Percentiles rank a stretch among this genome's conserved stretches.
Evolutionary conservation across 2,329 filamentous ascomycete species (phyloP).

Genomic region (Fusarium secorum): DNA sequence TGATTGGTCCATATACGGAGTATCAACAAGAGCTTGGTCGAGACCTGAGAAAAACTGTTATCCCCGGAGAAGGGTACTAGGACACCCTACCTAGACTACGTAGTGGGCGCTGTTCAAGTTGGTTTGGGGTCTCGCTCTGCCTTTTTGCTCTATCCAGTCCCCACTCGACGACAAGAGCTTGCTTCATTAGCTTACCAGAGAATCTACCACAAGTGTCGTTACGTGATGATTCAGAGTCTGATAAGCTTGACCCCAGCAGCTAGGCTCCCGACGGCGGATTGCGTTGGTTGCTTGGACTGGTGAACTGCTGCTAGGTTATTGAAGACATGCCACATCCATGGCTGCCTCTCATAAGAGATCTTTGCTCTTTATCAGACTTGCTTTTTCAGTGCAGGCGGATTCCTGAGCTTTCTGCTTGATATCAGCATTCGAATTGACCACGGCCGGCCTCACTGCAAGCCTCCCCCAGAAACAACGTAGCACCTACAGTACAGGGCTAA

Average conservation of each 20-base stretch:
- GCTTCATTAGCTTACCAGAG: constrained; percentile 9
- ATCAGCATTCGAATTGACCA: not conserved
- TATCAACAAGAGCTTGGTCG: not conserved
- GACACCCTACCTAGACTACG: not conserved
- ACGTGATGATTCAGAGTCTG: constrained; percentile 16
- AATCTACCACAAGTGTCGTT: constrained; percentile 8
- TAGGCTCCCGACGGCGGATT: not conserved
- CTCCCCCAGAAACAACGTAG: constrained; percentile 5
- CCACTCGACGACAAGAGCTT: constrained; percentile 17
- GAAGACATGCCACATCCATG: not conserved
- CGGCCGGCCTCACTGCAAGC: not conserved
- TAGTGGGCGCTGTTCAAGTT: not conserved
- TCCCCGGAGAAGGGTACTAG: not conserved
- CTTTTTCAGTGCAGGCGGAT: constrained; percentile 7
- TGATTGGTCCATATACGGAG: not conserved
- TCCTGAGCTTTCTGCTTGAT: constrained; percentile 5
- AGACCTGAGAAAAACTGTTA: constrained; percentile 2
- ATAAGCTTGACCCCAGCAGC: not conserved
- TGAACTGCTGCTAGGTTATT: not conserved
- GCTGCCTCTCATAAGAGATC: not conserved
- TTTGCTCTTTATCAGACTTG: not conserved
- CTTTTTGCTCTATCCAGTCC: not conserved
- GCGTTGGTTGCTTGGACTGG: not conserved
- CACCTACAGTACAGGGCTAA: constrained; percentile 23
- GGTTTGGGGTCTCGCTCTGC: not conserved